A percentile compares a stretch with the other conserved stretches of the same genome.
Conservation (phyloP, 148 eudicot genomes). For the Cornus controversa region DNA sequence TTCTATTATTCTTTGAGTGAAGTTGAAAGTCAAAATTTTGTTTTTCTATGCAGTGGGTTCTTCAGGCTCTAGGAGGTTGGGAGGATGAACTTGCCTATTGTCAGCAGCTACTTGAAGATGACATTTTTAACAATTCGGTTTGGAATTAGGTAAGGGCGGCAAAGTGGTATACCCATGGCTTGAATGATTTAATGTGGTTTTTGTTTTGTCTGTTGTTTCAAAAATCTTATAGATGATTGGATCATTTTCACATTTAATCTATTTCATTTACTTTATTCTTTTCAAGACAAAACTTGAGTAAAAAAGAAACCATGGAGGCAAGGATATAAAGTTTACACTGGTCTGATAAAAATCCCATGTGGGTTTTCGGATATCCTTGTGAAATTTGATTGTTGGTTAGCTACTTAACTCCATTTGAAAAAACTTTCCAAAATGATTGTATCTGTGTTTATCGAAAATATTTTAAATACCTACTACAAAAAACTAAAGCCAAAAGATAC, state of each 20-base stretch:
- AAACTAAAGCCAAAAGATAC: too few relatives aligned
- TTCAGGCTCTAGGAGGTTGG: conserved; percentile 92
- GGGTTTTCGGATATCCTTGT: too few relatives aligned
- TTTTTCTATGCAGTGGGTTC: conserved; percentile 79
- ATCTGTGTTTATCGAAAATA: too few relatives aligned
- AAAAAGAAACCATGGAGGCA: too few relatives aligned
- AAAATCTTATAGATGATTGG: neutral
- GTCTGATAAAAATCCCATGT: too few relatives aligned
- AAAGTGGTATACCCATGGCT: neutral
- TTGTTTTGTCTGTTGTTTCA: too few relatives aligned
- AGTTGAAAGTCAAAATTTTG: neutral
- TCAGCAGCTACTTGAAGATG: conserved; percentile 67
- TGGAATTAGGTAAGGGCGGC: conserved; percentile 84
- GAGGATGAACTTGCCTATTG: conserved; percentile 91
- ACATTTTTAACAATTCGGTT: conserved; percentile 86
- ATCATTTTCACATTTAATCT: neutral
- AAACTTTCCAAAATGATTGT: too few relatives aligned
- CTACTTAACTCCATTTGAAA: too few relatives aligned
- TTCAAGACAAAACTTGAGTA: neutral
- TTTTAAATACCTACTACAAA: too few relatives aligned
- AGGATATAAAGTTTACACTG: too few relatives aligned
- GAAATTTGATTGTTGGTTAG: too few relatives aligned
- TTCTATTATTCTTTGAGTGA: neutral
- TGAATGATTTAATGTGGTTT: neutral
- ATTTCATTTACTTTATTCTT: neutral